Evolutionary conservation across 257 asterid species (phyloP), one percentile per base, ranked within the genome.

Genomic region (Solanum medicagineum): DNA sequence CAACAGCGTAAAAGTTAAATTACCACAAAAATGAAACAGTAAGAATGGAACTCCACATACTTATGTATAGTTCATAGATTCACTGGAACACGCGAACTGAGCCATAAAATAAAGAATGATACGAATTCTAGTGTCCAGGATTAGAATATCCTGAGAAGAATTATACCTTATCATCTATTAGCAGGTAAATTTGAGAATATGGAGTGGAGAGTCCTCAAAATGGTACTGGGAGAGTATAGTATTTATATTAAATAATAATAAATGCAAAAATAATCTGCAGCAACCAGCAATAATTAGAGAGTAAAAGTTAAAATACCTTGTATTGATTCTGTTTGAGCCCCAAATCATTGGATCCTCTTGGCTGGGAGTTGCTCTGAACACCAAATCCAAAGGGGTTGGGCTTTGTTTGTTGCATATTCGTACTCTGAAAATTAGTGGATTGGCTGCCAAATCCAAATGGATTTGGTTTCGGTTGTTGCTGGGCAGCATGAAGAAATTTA

Each of bases 381-480:
- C 95, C 96, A 87, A 96, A 93, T 59, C 97, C 96, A 86, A 92
- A 94, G 85, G 98, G 99, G 87, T 94, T 95, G 79, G 94, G 80
- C 83, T 42, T 54, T 86, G 91, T 94, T 79, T 88, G 94, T 49
- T 90, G 94, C 56, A 87, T 86, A 90, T 91, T 92, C 47, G 91
- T 29, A 49, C 24, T 89, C 89, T 92, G 95, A 88, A 84, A 82
- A 65, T 89, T 89, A 83, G 77, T 66, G 87, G 74, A 85, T 87
- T 92, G 99, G 51, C 29, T 47, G 47, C 97, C 99, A 81, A 93
- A 93, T 74, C 98, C 99, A 85, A 91, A 93, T 29, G 95, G 89
- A 85, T 90, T 96, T 75, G 90, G 84, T 51, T 90, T 94, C 49
- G 93, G 84, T 75, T 90, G 93, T 83, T 92, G 95, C 16, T 90